Base-by-base conservation (phyloP, 2,329 filamentous ascomycete genomes). In the Coleophoma eucalyptorum region DNA sequence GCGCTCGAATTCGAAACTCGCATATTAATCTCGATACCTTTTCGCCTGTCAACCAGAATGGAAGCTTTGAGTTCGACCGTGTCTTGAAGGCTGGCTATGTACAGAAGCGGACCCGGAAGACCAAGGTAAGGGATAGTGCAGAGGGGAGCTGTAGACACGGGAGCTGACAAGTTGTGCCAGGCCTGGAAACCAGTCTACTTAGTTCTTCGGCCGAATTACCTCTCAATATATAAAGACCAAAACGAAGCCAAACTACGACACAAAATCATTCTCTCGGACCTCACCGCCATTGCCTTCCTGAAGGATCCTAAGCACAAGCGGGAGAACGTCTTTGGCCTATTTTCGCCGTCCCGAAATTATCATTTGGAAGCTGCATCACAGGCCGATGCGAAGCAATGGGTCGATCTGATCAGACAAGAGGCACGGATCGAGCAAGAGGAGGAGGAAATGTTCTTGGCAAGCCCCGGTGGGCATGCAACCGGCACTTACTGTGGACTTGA, bases 41-140 rank as follows among this genome's bases (percentile, higher is more conserved):
- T 64, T 94, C 90, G 31, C 90, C 91, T 3, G 90, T 97, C 57
- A 96, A 93, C 66, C 87, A 96, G 69, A 92, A 96, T 69, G 94
- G 94, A 55, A 94, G 90, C 69, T 99, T 96, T 68, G 92, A 94
- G 64, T 96, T 95, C 64, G 94, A 99, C 69, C 86, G 91, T 46
- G 89, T 97, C 50, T 80, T 97, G 68, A 97, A 96, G 73, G 84
- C 87, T 51, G 92, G 93, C 52, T 87, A 87, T 59, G 84, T 96
- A 37, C 81, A 88, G 65, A 96, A 96, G 71, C 84, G 93, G 59
- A 95, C 91, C 16, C 87, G 92, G 62, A 96, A 93, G 75, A 97
- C 93, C 53, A 96, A 95, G 85, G 90, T 91, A 69, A 48, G 43
- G 34, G 42, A 32, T 44, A 13, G 16, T 42, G 15, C 13, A 12